These are phyloP conservation scores for Thelephora ganbajun DNA, from an alignment of 768 basidiomycete species.

Conservation along the genomic window DNA sequence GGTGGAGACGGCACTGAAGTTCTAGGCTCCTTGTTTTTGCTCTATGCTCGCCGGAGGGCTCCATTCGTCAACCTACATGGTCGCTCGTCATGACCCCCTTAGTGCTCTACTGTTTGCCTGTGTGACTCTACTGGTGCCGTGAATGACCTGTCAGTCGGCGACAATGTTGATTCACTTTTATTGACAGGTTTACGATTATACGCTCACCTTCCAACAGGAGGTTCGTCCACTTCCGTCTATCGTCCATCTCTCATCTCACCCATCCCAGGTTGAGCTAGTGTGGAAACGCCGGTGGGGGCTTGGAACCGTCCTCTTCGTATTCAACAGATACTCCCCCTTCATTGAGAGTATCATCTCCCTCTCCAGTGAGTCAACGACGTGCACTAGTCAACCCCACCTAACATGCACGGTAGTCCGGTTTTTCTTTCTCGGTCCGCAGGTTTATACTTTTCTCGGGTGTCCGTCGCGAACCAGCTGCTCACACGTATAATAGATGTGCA, in stretches of 20 bases:
- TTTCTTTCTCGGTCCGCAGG: not conserved
- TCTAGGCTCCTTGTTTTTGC: no score
- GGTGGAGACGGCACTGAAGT: no score
- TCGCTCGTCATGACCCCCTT: no score
- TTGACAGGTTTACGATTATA: constrained; percentile 20
- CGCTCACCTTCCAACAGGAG: constrained; percentile 25
- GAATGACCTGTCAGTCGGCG: not conserved
- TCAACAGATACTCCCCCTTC: constrained; percentile 28
- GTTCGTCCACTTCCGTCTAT: constrained; percentile 5
- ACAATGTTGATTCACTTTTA: not conserved
- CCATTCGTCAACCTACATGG: no score
- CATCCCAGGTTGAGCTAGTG: constrained; percentile 18
- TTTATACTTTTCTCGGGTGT: not conserved
- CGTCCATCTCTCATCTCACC: not conserved
- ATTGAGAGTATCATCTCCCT: constrained; percentile 24
- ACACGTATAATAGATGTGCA: constrained; percentile 11
- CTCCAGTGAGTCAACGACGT: constrained; percentile 10
- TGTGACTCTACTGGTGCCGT: constrained; percentile 2
- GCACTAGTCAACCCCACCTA: not conserved
- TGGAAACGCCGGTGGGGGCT: constrained; percentile 19
- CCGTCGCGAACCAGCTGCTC: no score
- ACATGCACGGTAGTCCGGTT: not conserved
- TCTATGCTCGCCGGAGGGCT: no score
- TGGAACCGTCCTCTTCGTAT: constrained; percentile 21
- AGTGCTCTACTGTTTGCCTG: no score